phyloP scores from a whole-genome alignment of 2,329 filamentous ascomycete genomes.

The Penicillium corylophilum region DNA sequence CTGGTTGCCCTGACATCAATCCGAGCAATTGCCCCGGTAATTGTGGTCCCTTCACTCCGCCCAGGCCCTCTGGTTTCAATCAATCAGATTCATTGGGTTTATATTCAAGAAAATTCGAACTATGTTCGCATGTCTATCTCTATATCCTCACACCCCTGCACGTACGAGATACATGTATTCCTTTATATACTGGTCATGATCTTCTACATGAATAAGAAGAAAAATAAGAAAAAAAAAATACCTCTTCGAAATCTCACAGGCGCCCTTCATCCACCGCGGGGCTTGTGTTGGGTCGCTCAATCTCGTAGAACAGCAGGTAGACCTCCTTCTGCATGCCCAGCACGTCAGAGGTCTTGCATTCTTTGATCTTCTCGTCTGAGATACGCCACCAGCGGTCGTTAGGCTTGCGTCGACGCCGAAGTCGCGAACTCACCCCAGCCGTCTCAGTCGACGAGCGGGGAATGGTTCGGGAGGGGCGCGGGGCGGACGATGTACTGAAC shows the following conservation, averaged over 20 bases:
- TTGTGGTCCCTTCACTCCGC: neutral
- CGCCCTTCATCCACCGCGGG: constrained; percentile 3
- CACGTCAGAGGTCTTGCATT: constrained; percentile 88
- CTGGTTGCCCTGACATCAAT: neutral
- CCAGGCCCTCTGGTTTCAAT: neutral
- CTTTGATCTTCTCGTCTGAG: constrained; percentile 94
- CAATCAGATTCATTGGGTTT: neutral
- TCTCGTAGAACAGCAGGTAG: constrained; percentile 93
- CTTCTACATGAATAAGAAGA: neutral
- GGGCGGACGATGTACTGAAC: constrained; percentile 25
- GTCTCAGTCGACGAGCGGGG: constrained; percentile 27
- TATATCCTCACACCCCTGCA: neutral
- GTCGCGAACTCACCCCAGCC: constrained; percentile 33
- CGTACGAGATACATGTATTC: neutral
- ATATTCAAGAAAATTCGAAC: neutral
- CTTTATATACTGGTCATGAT: neutral
- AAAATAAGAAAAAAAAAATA: neutral
- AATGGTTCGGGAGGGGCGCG: constrained; percentile 24
- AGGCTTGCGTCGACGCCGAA: constrained; percentile 60
- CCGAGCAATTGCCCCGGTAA: neutral
- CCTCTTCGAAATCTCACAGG: neutral
- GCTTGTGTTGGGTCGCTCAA: constrained; percentile 54
- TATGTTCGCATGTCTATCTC: neutral
- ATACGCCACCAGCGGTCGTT: constrained; percentile 94
- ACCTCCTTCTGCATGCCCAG: constrained; percentile 93